These are phyloP conservation scores for Ceratocystis papillata DNA, from an alignment of 2,329 filamentous ascomycete species.

Conservation along the genomic window DNA sequence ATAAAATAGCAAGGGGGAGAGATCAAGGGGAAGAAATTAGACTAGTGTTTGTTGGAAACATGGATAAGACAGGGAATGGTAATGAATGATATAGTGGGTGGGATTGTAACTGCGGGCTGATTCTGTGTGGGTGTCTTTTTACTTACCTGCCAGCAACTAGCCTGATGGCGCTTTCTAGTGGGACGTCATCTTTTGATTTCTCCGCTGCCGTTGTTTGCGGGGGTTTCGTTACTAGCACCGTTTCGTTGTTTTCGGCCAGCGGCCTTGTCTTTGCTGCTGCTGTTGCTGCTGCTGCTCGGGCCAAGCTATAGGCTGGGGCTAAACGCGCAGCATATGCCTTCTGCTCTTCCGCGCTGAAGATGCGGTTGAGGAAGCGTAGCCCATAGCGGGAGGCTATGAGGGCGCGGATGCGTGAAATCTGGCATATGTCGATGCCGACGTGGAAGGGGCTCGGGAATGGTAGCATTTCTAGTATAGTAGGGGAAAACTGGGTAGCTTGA, in stretches of 20 bases:
- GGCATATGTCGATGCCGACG: constrained; percentile 71
- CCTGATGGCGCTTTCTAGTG: constrained; percentile 27
- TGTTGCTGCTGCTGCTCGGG: background rate
- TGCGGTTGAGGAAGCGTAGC: constrained; percentile 38
- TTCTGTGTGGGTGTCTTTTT: background rate
- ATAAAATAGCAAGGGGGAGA: too few relatives aligned
- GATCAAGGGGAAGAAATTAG: background rate
- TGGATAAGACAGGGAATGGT: background rate
- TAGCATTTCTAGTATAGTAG: constrained; percentile 27
- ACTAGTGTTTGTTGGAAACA: background rate
- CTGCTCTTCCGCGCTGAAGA: constrained; percentile 39
- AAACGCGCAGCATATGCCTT: constrained; percentile 16
- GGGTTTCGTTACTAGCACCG: background rate
- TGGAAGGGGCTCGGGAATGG: constrained; percentile 55
- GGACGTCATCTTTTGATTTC: background rate
- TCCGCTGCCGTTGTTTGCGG: background rate
- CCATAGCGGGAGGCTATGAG: constrained; percentile 42
- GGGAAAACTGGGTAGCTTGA: background rate
- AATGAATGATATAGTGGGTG: background rate
- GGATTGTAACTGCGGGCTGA: background rate
- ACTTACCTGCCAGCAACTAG: constrained; percentile 33
- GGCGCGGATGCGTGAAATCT: constrained; percentile 51
- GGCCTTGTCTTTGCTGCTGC: too few relatives aligned
- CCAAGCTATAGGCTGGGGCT: constrained; percentile 15
- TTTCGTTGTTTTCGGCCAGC: background rate